A percentile compares a stretch with the other conserved stretches of the same genome.
Evolutionary conservation across 805 yeast genomes (phyloP).

Genomic region (Kregervanrija delftensis): DNA sequence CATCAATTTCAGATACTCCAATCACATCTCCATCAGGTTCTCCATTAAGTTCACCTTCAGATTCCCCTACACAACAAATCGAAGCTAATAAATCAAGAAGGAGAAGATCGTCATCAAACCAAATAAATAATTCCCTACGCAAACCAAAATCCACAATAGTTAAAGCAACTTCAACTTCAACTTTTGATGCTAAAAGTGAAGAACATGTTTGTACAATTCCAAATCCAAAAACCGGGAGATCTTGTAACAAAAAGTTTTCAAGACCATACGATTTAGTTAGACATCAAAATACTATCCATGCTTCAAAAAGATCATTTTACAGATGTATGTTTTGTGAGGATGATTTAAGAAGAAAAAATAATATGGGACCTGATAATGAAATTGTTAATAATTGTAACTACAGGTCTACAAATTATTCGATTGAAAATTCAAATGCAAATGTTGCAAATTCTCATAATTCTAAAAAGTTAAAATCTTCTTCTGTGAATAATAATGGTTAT

Average conservation of each 20-base stretch:
- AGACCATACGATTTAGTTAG: conserved; percentile 92
- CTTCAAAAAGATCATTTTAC: conserved; percentile 76
- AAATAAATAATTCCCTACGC: conserved; percentile 1
- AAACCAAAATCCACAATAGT: conserved; percentile 2
- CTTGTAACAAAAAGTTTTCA: conserved; percentile 76
- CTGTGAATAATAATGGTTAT: conserved; percentile 21
- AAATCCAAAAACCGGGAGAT: conserved; percentile 53
- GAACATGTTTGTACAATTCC: conserved; percentile 53
- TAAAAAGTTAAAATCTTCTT: conserved; percentile 31
- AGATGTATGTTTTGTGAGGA: conserved; percentile 83
- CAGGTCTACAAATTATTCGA: conserved; percentile 20
- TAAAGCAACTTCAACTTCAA: not conserved
- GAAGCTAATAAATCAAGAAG: conserved; percentile 5
- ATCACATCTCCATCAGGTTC: conserved; percentile 17
- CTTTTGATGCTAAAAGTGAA: conserved; percentile 10
- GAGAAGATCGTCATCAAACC: not conserved
- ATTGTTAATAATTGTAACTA: conserved; percentile 30
- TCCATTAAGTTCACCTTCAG: conserved; percentile 4
- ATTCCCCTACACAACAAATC: not conserved
- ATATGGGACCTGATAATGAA: conserved; percentile 38
- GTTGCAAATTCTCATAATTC: conserved; percentile 26
- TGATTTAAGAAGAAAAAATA: conserved; percentile 40
- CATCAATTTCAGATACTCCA: conserved; percentile 11
- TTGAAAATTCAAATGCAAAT: conserved; percentile 24
- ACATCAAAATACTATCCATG: conserved; percentile 95